Evolutionary conservation across 768 basidiomycete species (phyloP), one percentile per base, ranked within the genome.

Genomic region (Piloderma croceum): DNA sequence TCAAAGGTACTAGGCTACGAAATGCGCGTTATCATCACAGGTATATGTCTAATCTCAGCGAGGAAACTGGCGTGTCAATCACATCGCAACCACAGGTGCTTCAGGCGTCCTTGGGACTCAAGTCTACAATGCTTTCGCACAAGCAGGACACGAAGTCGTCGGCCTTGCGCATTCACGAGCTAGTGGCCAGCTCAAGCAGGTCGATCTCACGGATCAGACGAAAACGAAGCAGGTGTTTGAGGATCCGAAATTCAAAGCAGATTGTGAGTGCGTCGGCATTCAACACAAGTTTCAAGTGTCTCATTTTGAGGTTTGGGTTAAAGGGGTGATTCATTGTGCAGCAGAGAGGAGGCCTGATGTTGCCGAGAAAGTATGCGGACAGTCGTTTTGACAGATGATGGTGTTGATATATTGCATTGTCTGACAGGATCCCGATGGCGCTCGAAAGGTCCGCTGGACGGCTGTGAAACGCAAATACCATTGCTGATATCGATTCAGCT

Each of bases 301-400:
- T 15, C 29, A 35, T 22, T n/a, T n/a, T n/a, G n/a, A n/a, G n/a
- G n/a, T n/a, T n/a, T 22, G 24, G 6, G 18, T 41, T 38, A 51
- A 54, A 85, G 83, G 84, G 80, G 79, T 97, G 27, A 80, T 98
- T 12, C 94, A 98, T 56, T 96, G 92, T 53, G 94, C 94, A 11
- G 94, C 94, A 2, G 93, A 98, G 63, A 67, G 94, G 45, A 69
- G 92, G 32, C 91, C 93, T 4, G 92, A 97, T 56, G 86, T 90
- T 10, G 92, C 90, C 41, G 90, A 94, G 60, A 85, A 84, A 67
- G 91, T 87, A 47, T 36, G 73, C 58, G 24, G 25, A 18, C 11
- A 7, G 7, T 19, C 39, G 20, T 24, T 21, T 10, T 38, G 17
- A 24, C 36, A 12, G 36, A 38, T 12, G 7, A 21, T 10, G 7